Base-by-base conservation (phyloP, 768 basidiomycete species). In the Clavulina sp. region DNA sequence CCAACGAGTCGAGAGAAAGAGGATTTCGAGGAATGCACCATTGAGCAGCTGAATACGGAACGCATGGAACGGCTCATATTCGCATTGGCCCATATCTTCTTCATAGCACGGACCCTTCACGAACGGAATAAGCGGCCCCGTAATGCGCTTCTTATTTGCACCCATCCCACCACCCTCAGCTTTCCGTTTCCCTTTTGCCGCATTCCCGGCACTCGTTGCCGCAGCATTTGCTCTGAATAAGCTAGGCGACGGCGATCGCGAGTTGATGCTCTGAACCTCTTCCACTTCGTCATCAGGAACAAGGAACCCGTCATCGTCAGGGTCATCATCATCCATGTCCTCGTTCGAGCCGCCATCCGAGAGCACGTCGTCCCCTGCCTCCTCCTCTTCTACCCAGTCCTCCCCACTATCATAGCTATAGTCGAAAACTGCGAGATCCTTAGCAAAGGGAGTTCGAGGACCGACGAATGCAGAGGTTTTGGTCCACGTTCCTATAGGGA, bases 351-450 rank as follows among this genome's bases (percentile, higher is more conserved):
- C 75, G 9, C 60, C 60, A 21, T 60, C 62, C 5, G 63, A 64
- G 51, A 84, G 81, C 47, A 85, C 84, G 48, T 81, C 86, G 7
- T 77, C 84, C 23, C 80, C 86, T 2, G 73, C 75, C 9, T 69
- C 72, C 21, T 79, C 78, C 61, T 91, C 89, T 52, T 83, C 84
- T 56, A 88, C 87, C 95, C 95, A 97, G 58, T 97, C 95, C 58
- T 81, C 88, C 13, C 87, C 93, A 49, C 86, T 91, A 66, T 99
- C 92, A 60, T 92, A 87, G 3, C 75, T 74, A 63, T 97, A 99
- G 65, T 97, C 89, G 50, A 85, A 73, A 9, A 75, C 72, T 1
- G 81, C 68, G 7, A 76, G 69, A 59, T 99, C 95, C 57, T 76
- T 75, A 2, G 73, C 77, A 54, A 93, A 81, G 1, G 95, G 92